Base-by-base conservation (phyloP, 352 stramenopile species). In the Phytopythium cucurbitacearum region DNA sequence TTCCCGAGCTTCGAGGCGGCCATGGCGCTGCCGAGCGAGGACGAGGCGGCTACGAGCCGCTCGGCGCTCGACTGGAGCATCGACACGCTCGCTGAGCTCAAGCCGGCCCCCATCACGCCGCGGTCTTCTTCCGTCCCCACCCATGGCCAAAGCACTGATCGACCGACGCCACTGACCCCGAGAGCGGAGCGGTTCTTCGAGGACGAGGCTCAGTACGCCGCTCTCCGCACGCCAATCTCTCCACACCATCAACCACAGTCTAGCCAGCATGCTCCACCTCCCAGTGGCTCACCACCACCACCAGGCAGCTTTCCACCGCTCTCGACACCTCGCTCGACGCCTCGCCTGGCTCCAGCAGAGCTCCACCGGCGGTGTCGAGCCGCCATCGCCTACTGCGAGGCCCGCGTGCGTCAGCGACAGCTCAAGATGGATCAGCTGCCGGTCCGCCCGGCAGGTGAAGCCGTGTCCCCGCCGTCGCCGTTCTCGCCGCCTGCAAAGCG, bases 11-110 rank as follows among this genome's bases (percentile, higher is more conserved):
- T 87, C 43, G 57, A 69, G 13, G 64, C 48, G 16, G 57, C 71
- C n/a, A 69, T 88, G 62, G 69, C 61, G 38, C 40, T 56, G 16
- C 7, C 28, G 12, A 9, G 39, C 11, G 35, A 47, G 12, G 49
- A 55, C 15, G 48, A 47, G 0, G 50, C 52, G 6, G 40, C 58
- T 15, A 48, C 34, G 45, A 34, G 47, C 28, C 32, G 16, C 16
- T 67, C 58, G 54, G 58, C 53, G 37, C 44, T 81, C 36, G 52
- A 85, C 64, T 89, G 78, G 78, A 89, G 75, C 60, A 87, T 89
- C 51, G 78, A 86, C 53, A 78, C 69, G 36, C 73, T 87, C 39
- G 78, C 78, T 6, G 76, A 81, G 65, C 65, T 86, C 13, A 67
- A 77, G 47, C 74, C 75, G n/a, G 55, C 68, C 33, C 39, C 28